These are phyloP conservation scores for Eragrostis curvula DNA, from an alignment of 176 grass and related monocot genomes.

Conservation along the genomic window DNA sequence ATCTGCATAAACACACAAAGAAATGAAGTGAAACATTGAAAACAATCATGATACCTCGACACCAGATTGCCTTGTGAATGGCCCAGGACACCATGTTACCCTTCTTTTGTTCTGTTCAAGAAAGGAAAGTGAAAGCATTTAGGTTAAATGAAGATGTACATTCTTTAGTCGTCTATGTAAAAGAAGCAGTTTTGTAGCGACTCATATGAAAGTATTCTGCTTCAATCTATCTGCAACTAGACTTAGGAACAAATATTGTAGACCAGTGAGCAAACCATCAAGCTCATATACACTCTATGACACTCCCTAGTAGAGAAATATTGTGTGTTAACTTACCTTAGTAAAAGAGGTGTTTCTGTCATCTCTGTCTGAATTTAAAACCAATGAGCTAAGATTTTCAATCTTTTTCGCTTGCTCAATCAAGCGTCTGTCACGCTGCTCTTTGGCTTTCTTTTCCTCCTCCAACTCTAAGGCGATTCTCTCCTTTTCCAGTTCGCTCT, in stretches of 20 bases:
- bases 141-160: conserved; percentile 26
- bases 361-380: conserved; percentile 88
- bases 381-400: conserved; percentile 89
- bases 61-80: conserved; percentile 46
- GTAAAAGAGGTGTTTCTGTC: conserved; percentile 51
- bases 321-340: conserved; percentile 61
- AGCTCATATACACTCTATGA: not conserved
- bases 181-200: conserved; percentile 1
- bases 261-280: not conserved
- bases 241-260: not conserved
- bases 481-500: conserved; percentile 98
- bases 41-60: conserved; percentile 58
- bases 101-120: conserved; percentile 84
- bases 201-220: not conserved
- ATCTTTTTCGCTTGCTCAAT: conserved; percentile 92
- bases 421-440: conserved; percentile 79
- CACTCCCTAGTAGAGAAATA: conserved; percentile 16
- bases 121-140: conserved; percentile 21
- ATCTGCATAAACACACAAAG: conserved; percentile 6
- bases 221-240: conserved; percentile 12
- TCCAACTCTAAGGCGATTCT: conserved; percentile 92
- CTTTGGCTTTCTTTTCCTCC: conserved; percentile 95
- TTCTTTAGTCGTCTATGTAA: conserved; percentile 1
- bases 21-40: conserved; percentile 10
- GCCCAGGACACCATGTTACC: conserved; percentile 83